These are phyloP conservation scores for Apiosordaria backusii DNA, from an alignment of 495 filamentous ascomycete genomes.

Conservation along the genomic window DNA sequence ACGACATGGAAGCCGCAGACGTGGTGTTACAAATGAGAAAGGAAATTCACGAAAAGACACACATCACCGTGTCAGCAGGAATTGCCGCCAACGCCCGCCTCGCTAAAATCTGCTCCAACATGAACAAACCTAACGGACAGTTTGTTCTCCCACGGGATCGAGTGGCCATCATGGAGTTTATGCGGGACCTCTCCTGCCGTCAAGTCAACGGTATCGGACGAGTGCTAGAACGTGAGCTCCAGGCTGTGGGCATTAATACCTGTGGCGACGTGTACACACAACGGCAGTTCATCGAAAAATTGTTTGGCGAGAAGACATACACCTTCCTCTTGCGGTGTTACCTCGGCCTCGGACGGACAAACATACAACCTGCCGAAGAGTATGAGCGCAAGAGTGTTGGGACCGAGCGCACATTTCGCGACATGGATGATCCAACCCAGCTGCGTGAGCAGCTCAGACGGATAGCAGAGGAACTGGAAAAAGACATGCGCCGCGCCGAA, in stretches of 20 bases:
- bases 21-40: slow-evolving; percentile 70
- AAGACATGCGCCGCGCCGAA: slow-evolving; percentile 72
- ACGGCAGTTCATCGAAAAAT: slow-evolving; percentile 61
- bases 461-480: slow-evolving; percentile 83
- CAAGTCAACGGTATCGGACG: slow-evolving; percentile 93
- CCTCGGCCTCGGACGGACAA: slow-evolving; percentile 85
- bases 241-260: slow-evolving; percentile 79
- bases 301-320: slow-evolving; percentile 91
- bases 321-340: slow-evolving; percentile 81
- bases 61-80: slow-evolving; percentile 88
- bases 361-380: slow-evolving; percentile 79
- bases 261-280: slow-evolving; percentile 85
- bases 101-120: slow-evolving; percentile 91
- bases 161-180: slow-evolving; percentile 73
- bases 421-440: slow-evolving; percentile 64
- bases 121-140: slow-evolving; percentile 96
- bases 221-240: slow-evolving; percentile 89
- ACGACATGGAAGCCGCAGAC: slow-evolving; percentile 65
- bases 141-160: slow-evolving; percentile 70
- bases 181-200: slow-evolving; percentile 73
- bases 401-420: slow-evolving; percentile 88
- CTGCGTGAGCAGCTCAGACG: slow-evolving; percentile 72
- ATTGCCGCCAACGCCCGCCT: slow-evolving; percentile 91
- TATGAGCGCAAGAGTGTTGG: slow-evolving; percentile 92
- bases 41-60: slow-evolving; percentile 71